Evolutionary conservation across 108 stramenopile genomes (phyloP).

Genomic region (Skeletonema grethae): DNA sequence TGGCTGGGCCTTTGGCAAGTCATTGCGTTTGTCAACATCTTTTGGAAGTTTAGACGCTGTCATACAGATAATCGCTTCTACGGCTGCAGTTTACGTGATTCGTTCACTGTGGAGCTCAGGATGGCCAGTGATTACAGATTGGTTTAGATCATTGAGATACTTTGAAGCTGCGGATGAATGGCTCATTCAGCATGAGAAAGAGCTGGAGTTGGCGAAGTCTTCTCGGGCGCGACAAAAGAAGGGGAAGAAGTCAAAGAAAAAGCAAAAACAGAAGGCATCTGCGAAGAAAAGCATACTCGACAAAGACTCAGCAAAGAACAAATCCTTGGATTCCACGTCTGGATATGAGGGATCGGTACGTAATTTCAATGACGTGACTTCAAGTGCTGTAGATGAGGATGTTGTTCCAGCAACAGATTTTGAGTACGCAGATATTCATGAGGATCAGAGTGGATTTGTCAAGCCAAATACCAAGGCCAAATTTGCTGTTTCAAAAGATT

Average conservation of each 20-base stretch:
- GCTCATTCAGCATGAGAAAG: conserved; percentile 48
- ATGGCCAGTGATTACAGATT: conserved; percentile 6
- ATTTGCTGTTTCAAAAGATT: conserved; percentile 3
- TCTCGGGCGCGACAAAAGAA: conserved; percentile 25
- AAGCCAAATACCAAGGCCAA: neutral
- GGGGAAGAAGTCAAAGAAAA: conserved; percentile 30
- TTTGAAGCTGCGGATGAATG: conserved; percentile 18
- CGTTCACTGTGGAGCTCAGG: conserved; percentile 21
- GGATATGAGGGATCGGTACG: neutral
- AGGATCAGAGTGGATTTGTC: neutral
- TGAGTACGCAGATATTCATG: neutral
- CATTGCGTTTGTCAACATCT: conserved; percentile 13
- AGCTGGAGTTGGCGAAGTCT: conserved; percentile 37
- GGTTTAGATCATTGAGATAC: conserved; percentile 13
- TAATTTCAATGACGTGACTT: neutral
- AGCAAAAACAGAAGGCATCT: conserved; percentile 5
- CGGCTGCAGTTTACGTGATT: conserved; percentile 20
- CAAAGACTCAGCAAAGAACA: conserved; percentile 2
- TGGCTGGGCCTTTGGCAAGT: conserved; percentile 19
- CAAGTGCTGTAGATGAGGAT: neutral
- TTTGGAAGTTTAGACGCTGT: conserved; percentile 15
- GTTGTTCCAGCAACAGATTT: neutral
- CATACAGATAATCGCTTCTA: conserved; percentile 27
- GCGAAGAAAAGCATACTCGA: neutral
- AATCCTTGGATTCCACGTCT: neutral